Evolutionary conservation across 2,329 filamentous ascomycete genomes (phyloP), one percentile per base, ranked within the genome.

Genomic region (Sporothrix phasma): DNA sequence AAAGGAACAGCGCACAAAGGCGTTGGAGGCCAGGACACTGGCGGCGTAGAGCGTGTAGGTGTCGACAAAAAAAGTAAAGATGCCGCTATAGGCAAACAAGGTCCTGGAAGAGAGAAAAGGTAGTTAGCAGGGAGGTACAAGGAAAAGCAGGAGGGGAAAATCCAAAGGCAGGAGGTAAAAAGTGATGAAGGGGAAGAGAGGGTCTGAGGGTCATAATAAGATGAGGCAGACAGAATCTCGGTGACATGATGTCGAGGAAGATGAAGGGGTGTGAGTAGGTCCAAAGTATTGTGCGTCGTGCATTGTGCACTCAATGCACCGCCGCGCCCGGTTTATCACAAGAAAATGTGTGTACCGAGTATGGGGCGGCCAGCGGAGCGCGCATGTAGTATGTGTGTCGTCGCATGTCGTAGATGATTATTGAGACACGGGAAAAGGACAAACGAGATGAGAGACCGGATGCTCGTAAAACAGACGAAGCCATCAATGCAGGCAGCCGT

Each of bases 21-120:
- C 88, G 71, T 96, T 94, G 51, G 91, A 90, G 13, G 92, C 90
- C 74, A 96, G 80, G 3, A 91, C 90, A 65, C 82, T 86, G 54
- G 89, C 89, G 29, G 88, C 88, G 72, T 89, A 91, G 29, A 84
- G 75, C 62, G 88, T 87, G 74, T 92, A 92, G 24, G 88, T 87
- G 73, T 91, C 89, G 69, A 90, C 90, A 68, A 95, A 78, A 76
- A 95, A 96, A 13, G 91, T 95, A 74, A 96, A 96, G 68, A 95
- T 85, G 61, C 91, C 90, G 64, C 85, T 87, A 75, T 90, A 97
- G 34, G 88, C 85, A 65, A 95, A 82, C 66, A 96, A 82, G 62
- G 84, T 87, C 61, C 89, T 90, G 70, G 26, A 47, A 3, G 15
- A 69, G 68, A 67, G 24, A 15, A 54, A 7, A n/a, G 26, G 13